Evolutionary conservation across 306 rosid genomes (phyloP), one percentile per base, ranked within the genome.

Genomic region (Medicago ruthenica): DNA sequence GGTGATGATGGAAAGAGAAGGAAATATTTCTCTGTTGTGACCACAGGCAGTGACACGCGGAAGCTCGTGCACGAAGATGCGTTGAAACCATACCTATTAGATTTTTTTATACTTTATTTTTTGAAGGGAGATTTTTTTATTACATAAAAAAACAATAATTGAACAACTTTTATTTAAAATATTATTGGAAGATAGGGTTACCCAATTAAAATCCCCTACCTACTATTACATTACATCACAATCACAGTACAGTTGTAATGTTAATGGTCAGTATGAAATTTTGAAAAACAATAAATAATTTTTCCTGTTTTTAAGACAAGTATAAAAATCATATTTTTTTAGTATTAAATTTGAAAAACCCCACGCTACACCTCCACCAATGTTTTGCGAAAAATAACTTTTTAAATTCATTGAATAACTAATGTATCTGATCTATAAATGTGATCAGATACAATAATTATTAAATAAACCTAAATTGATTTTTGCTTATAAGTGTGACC

Each of bases 21-120:
- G 68, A 59, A 77, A 73, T 67, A 59, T 82, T 82, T 82, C 76
- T 77, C 65, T 82, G 82, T 73, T 82, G 82, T 50, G 55, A n/a
- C n/a, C n/a, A n/a, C n/a, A n/a, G n/a, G n/a, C n/a, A n/a, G n/a
- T n/a, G n/a, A n/a, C n/a, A n/a, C n/a, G n/a, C n/a, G n/a, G n/a
- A n/a, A 18, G 71, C 22, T 73, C 8, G 67, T 16, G 72, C 71
- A 16, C 18, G 0, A 0, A 66, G 60, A 72, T 82, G 72, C 65
- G 4, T 57, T 77, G n/a, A 39, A 41, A 70, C 12, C 20, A 67
- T 36, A 20, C 7, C 37, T 34, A 34, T 34, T 34, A 34, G 31
- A 27, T 34, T 34, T 34, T n/a, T 51, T 27, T 27, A 27, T 9
- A 10, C 4, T 41, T 9, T 9, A n/a, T 41, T 9, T 41, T 10